Percentiles rank a stretch among this genome's conserved stretches.
These are phyloP conservation scores for Auricularia sp. DNA, from an alignment of 768 basidiomycete species.

Conservation along the genomic window DNA sequence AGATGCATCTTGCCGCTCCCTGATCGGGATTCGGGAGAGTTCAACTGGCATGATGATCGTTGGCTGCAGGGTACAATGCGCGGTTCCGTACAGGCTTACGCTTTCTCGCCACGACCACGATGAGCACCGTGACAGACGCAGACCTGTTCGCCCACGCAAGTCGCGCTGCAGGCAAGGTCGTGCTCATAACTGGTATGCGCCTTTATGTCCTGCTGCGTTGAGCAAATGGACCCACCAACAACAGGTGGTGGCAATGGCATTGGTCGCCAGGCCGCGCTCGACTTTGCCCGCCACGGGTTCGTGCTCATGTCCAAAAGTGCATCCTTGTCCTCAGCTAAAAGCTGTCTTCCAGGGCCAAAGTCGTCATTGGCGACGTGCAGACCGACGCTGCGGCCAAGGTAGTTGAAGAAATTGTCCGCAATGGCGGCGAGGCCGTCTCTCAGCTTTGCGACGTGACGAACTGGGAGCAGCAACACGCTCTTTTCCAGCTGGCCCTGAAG, in stretches of 20 bases:
- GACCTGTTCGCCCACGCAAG: conserved; percentile 31
- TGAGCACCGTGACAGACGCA: conserved; percentile 39
- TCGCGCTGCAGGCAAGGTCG: conserved; percentile 36
- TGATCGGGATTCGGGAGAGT: too few relatives aligned
- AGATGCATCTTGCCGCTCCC: too few relatives aligned
- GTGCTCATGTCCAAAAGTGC: conserved; percentile 6
- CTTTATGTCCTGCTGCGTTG: neutral
- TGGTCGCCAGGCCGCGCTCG: conserved; percentile 39
- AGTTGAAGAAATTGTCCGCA: conserved; percentile 28
- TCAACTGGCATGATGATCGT: too few relatives aligned
- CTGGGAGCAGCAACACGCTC: conserved; percentile 42
- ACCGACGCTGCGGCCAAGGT: conserved; percentile 28
- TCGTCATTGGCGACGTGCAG: conserved; percentile 43
- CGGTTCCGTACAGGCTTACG: too few relatives aligned
- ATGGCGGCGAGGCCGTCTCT: conserved; percentile 33
- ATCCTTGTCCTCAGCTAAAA: neutral
- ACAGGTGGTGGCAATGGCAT: conserved; percentile 44
- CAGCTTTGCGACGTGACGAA: conserved; percentile 39
- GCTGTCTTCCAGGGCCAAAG: conserved; percentile 31
- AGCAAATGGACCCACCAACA: too few relatives aligned
- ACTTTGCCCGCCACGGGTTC: conserved; percentile 44
- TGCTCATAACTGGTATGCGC: conserved; percentile 39
- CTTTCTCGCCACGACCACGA: conserved; percentile 10
- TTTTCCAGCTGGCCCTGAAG: conserved; percentile 40
- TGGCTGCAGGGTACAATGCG: too few relatives aligned